These are phyloP conservation scores for Clitocybe nebularis DNA, from an alignment of 1,284 basidiomycete species.

Conservation along the genomic window DNA sequence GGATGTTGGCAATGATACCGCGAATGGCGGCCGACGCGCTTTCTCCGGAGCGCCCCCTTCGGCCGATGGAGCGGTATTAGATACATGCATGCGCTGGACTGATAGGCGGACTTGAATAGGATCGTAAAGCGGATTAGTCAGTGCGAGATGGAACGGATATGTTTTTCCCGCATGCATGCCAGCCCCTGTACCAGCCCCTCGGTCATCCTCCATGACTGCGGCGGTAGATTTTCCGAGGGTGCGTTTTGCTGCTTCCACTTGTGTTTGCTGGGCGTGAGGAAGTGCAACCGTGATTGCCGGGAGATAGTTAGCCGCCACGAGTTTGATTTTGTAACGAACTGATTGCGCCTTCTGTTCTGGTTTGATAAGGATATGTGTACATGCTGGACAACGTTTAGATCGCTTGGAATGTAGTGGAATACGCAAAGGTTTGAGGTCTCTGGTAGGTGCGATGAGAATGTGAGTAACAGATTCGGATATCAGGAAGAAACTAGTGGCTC, in stretches of 20 bases:
- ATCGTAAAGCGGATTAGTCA: conserved; percentile 93
- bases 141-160: conserved; percentile 83
- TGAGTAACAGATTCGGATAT: conserved; percentile 9
- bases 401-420: conserved; percentile 91
- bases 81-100: conserved; percentile 57
- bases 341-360: conserved; percentile 96
- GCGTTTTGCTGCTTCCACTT: conserved; percentile 45
- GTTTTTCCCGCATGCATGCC: conserved; percentile 70
- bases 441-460: conserved; percentile 31
- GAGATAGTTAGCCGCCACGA: conserved; percentile 91
- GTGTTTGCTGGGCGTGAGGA: conserved; percentile 47
- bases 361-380: conserved; percentile 95
- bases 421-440: conserved; percentile 80
- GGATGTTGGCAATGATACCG: conserved; percentile 70
- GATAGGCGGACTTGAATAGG: conserved; percentile 85
- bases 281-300: conserved; percentile 79
- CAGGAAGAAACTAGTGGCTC: conserved; percentile 2
- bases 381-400: conserved; percentile 92
- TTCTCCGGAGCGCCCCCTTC: conserved; percentile 43
- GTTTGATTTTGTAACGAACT: conserved; percentile 94
- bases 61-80: conserved; percentile 28
- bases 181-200: conserved; percentile 27
- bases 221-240: conserved; percentile 40
- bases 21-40: conserved; percentile 65
- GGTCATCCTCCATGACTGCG: conserved; percentile 37